phyloP scores from a whole-genome alignment of 768 basidiomycete genomes.

The Pleurotus sapidus region DNA sequence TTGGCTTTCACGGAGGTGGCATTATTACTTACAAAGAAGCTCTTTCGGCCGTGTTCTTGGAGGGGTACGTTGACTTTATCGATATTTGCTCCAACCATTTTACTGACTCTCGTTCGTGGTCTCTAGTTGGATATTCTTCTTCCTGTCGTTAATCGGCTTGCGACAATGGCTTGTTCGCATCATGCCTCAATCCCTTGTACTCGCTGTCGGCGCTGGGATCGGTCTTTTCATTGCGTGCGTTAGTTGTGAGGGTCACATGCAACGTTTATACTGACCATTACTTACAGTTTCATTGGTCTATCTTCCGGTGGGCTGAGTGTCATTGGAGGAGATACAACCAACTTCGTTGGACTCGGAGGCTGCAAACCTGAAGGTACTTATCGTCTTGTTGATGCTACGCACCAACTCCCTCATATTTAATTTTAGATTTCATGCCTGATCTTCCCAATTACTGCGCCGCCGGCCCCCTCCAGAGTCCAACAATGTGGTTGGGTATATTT shows the following conservation, averaged over 20 bases:
- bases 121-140: conserved; percentile 74
- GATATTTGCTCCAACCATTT: neutral
- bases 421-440: conserved; percentile 38
- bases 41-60: conserved; percentile 81
- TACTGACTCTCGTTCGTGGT: neutral
- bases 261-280: no score
- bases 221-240: conserved; percentile 84
- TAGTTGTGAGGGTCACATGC: neutral
- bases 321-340: conserved; percentile 68
- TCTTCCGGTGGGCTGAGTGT: conserved; percentile 68
- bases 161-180: conserved; percentile 88
- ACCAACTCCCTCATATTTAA: neutral
- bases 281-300: conserved; percentile 66
- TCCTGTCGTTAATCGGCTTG: conserved; percentile 76
- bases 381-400: neutral
- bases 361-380: conserved; percentile 51
- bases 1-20: conserved; percentile 78
- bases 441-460: conserved; percentile 60
- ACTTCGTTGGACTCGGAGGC: conserved; percentile 75
- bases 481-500: conserved; percentile 88
- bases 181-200: conserved; percentile 84
- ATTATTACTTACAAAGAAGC: conserved; percentile 77
- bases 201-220: conserved; percentile 85
- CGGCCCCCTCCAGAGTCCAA: conserved; percentile 68
- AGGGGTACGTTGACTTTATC: conserved; percentile 52